These are phyloP conservation scores for Psilocybe sp. DNA, from an alignment of 768 basidiomycete genomes.

Conservation along the genomic window DNA sequence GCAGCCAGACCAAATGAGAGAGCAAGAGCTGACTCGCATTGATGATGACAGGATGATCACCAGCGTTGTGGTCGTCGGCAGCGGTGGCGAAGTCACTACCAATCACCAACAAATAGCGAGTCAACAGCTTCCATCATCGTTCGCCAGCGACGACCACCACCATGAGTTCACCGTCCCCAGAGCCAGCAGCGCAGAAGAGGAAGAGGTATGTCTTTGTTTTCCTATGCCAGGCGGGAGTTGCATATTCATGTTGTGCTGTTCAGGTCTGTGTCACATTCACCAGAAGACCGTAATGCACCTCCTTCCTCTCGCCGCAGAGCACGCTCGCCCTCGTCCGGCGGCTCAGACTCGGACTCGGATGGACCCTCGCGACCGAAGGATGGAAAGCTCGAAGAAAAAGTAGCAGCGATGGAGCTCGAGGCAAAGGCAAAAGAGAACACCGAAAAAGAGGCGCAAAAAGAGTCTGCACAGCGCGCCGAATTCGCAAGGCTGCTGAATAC, in stretches of 20 bases:
- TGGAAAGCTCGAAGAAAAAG: constrained; percentile 69
- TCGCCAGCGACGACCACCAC: not conserved
- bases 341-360: constrained; percentile 32
- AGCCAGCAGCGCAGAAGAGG: constrained; percentile 36
- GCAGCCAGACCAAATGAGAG: too few species aligned
- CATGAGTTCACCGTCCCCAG: constrained; percentile 20
- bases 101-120: too few species aligned
- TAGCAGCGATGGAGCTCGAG: constrained; percentile 68
- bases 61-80: too few species aligned
- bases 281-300: constrained; percentile 36
- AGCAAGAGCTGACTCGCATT: too few species aligned
- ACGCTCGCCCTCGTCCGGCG: constrained; percentile 33
- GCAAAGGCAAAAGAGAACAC: constrained; percentile 34
- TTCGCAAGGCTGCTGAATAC: constrained; percentile 83
- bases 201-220: constrained; percentile 37
- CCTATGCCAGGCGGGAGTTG: not conserved
- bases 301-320: constrained; percentile 44
- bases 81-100: too few species aligned
- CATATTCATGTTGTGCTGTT: constrained; percentile 1
- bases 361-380: constrained; percentile 82
- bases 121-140: not conserved
- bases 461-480: constrained; percentile 77
- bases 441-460: constrained; percentile 35
- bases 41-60: too few species aligned
- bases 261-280: constrained; percentile 42